Evolutionary conservation across 768 basidiomycete species (phyloP).

Genomic region (Russula olivacea): DNA sequence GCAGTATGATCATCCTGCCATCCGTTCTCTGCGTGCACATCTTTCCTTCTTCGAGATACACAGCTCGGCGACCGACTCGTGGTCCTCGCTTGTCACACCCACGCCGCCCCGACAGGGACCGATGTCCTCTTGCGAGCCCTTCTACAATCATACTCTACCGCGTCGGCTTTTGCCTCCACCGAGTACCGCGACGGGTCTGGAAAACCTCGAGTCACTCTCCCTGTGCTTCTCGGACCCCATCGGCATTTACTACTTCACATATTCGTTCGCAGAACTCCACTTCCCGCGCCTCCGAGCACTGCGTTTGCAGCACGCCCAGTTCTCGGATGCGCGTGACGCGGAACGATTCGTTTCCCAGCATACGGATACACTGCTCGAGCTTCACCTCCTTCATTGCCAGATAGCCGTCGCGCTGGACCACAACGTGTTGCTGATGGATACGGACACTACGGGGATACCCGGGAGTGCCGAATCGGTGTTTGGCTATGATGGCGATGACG

Average conservation of each 20-base stretch:
- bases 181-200: neutral
- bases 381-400: slow-evolving; percentile 15
- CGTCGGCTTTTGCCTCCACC: neutral
- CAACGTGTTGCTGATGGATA: neutral
- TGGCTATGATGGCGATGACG: neutral
- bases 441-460: neutral
- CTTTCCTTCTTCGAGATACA: slow-evolving; percentile 11
- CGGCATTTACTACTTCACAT: slow-evolving; percentile 8
- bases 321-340: slow-evolving; percentile 13
- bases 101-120: neutral
- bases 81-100: neutral
- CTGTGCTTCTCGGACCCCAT: slow-evolving; percentile 11
- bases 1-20: slow-evolving; percentile 7
- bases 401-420: slow-evolving; percentile 7
- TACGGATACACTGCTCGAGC: slow-evolving; percentile 5
- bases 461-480: neutral
- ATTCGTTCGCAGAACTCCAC: slow-evolving; percentile 6
- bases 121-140: slow-evolving; percentile 15
- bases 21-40: neutral
- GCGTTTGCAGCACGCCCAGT: slow-evolving; percentile 15
- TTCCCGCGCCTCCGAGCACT: slow-evolving; percentile 14
- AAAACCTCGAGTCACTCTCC: slow-evolving; percentile 12
- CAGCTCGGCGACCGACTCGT: neutral
- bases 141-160: slow-evolving; percentile 9
- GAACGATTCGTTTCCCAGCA: slow-evolving; percentile 14